These are phyloP conservation scores for Sporisorium sorghi DNA, from an alignment of 1,284 basidiomycete species.

Conservation along the genomic window DNA sequence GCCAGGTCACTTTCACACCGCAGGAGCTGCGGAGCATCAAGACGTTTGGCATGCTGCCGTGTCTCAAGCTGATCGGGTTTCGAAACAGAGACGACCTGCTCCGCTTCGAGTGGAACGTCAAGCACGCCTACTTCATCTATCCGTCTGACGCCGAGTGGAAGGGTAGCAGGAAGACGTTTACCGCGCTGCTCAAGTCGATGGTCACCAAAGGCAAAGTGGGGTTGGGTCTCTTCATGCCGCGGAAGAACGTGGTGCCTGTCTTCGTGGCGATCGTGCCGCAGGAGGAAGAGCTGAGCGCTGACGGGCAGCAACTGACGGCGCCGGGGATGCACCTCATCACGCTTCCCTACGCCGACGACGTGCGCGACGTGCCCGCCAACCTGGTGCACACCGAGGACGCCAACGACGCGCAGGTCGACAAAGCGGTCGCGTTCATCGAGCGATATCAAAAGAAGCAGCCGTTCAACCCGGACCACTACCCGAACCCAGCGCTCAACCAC, in stretches of 20 bases:
- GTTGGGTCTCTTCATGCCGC: constrained; percentile 78
- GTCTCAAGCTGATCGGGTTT: constrained; percentile 91
- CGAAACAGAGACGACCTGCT: constrained; percentile 75
- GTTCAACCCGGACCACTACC: constrained; percentile 88
- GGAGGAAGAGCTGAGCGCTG: constrained; percentile 77
- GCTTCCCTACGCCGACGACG: constrained; percentile 92
- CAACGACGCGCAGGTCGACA: constrained; percentile 76
- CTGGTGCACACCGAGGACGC: constrained; percentile 72
- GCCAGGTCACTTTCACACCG: constrained; percentile 83
- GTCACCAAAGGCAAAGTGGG: constrained; percentile 84
- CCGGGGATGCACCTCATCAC: constrained; percentile 92
- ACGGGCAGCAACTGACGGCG: constrained; percentile 81
- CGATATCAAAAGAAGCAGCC: constrained; percentile 81
- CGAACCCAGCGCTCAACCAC: constrained; percentile 86
- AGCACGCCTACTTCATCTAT: constrained; percentile 90
- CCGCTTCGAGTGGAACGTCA: constrained; percentile 86
- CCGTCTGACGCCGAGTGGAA: constrained; percentile 90
- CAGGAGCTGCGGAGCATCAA: constrained; percentile 85
- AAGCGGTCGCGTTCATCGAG: constrained; percentile 80
- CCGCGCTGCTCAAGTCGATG: constrained; percentile 86
- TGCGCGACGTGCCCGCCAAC: constrained; percentile 77
- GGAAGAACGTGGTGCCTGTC: constrained; percentile 80
- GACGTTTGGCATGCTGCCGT: constrained; percentile 66
- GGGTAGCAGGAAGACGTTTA: constrained; percentile 91
- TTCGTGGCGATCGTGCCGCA: constrained; percentile 86